Base-by-base conservation (phyloP, 768 basidiomycete species). In the Tylopilus plumbeoviolaceoides region DNA sequence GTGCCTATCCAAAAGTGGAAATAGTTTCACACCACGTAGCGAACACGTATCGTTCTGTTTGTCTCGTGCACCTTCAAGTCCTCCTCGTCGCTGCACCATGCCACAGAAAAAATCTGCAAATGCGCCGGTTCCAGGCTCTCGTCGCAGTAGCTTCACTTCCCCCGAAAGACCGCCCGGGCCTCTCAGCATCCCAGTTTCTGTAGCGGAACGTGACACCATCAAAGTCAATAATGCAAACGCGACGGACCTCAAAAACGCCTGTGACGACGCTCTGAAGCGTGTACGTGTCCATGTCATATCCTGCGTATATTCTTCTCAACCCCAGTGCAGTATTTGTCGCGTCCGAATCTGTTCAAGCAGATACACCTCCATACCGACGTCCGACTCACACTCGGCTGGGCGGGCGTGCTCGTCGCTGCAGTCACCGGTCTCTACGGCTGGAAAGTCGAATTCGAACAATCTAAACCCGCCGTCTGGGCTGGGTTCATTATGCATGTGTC, bases 191-290 rank as follows among this genome's bases (percentile, higher is more conserved):
- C 59, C 71, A 14, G 67, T 78, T 12, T 55, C 75, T 11, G 57
- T 73, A 3, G 73, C 70, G 48, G 74, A 78, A 31, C 74, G 82
- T 44, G 83, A 85, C 48, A 67, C 70, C 7, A 71, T 85, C 62
- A 85, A 81, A 63, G 78, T 85, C 54, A 85, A 85, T 71, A 80
- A 78, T 57, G 74, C 75, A 5, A 84, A 72, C 61, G 51, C 72
- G 35, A 78, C 76, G 17, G 84, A 85, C 57, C 75, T 85, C 58
- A 85, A 85, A 69, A 83, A 84, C 60, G 79, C 84, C 17, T 84
- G 83, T 56, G 95, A 98, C 70, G 95, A 98, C 72, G 86, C 87
- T 42, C 73, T 98, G 53, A 92, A 91, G 71, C 86, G 90, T 63
- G 94, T 95, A 66, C 44, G 82, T 73, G 35, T 33, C 15, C 21